Evolutionary conservation across 2,329 filamentous ascomycete genomes (phyloP), one percentile per base, ranked within the genome.

Genomic region (Blumeria graminis): DNA sequence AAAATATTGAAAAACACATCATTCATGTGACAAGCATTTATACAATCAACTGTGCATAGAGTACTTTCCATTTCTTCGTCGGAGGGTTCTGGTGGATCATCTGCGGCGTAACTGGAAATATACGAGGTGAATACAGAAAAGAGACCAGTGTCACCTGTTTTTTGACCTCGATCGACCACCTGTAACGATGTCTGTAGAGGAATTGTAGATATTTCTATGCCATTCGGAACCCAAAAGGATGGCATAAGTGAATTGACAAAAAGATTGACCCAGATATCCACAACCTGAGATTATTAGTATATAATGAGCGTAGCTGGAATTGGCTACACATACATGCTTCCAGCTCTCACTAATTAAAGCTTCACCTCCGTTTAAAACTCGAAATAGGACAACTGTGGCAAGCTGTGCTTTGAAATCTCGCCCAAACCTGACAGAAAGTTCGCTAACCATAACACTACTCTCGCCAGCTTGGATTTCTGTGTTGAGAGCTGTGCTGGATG

Each of bases 51-150:
- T 0, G 92, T 90, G 66, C 86, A 92, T 9, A 98, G 73, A 0
- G 92, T 96, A 66, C 92, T 94, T 65, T 98, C 92, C 34, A 98
- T 75, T 67, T 98, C 92, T 66, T 96, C 90, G 61, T 96, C 88
- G 1, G 92, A 96, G 1, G 92, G 92, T 70, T 98, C 92, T 0
- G 92, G 92, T 11, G 92, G 92, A 65, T 98, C 92, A 68, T 96
- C 92, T 10, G 92, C 93, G 45, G 93, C 92, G 67, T 98, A 96
- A 68, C 90, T 96, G n/a, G 89, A 94, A 35, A 98, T 88, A 65
- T 96, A 98, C 5, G 86, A 94, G 0, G 90, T 93, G 64, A 98
- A 86, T 0, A 90, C 88, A 3, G 89, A 94, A 67, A 98, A 88
- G 54, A 98, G 77, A 6, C 92, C 88, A 1, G 81, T 81, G 33